These are phyloP conservation scores for Schizopora paradoxa DNA, from an alignment of 1,284 basidiomycete genomes.

Conservation along the genomic window DNA sequence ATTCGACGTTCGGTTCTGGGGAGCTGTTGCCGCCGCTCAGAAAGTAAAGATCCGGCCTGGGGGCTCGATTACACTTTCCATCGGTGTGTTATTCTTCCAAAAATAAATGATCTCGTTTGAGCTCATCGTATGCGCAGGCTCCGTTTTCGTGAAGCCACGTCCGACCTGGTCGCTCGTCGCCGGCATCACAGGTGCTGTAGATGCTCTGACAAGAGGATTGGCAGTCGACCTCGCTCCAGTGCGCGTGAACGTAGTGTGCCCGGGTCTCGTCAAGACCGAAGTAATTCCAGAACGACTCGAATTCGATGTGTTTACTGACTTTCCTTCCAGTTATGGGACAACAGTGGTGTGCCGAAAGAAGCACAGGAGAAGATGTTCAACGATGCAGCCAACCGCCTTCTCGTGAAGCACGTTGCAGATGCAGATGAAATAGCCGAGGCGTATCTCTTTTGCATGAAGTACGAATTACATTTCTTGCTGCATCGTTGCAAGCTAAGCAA, in stretches of 20 bases:
- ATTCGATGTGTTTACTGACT: too few species aligned
- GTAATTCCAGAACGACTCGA: background rate
- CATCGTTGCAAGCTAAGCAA: background rate
- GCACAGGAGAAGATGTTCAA: constrained; percentile 9
- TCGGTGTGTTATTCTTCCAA: too few species aligned
- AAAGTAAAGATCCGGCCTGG: constrained; percentile 14
- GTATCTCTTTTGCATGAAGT: constrained; percentile 23
- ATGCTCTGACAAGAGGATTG: constrained; percentile 21
- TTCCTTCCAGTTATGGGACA: too few species aligned
- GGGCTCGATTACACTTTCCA: constrained; percentile 18
- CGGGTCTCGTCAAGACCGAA: constrained; percentile 19
- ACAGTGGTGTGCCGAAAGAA: too few species aligned
- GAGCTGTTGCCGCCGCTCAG: constrained; percentile 16
- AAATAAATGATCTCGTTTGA: too few species aligned
- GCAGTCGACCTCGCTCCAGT: constrained; percentile 23
- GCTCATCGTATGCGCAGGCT: constrained; percentile 10
- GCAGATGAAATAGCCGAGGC: constrained; percentile 21
- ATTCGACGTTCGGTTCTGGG: constrained; percentile 22
- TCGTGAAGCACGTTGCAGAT: constrained; percentile 16
- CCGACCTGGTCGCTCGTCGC: constrained; percentile 19
- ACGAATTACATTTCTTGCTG: too few species aligned
- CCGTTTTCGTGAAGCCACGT: constrained; percentile 15
- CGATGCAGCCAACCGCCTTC: constrained; percentile 6
- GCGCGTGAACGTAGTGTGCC: constrained; percentile 21
- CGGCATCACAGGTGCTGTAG: constrained; percentile 20